Evolutionary conservation across 352 stramenopile genomes (phyloP), one percentile per base, ranked within the genome.

Genomic region (Phytophthora agathidicida): DNA sequence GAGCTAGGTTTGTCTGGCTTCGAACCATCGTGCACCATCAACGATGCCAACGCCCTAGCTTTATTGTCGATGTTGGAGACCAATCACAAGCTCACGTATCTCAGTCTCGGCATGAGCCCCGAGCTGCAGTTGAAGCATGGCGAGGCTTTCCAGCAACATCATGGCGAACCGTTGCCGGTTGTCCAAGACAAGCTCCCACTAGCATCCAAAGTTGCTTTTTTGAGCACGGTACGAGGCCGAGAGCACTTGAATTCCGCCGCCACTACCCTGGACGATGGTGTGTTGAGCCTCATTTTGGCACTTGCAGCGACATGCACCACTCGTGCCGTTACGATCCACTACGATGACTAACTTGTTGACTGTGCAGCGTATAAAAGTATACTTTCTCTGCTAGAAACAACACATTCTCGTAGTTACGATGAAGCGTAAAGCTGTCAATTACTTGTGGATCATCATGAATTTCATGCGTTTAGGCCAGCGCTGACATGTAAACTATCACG

Each of bases 321-420:
- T 1, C 53, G 66, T 7, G 50, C 61, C 3, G 60, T 75, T 2
- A 54, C 31, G 7, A 53, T 70, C 16, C 52, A 55, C 35, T 65
- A 47, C 41, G 65, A 71, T 13, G 53, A 67, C 35, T 73, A 72
- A 45, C 26, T n/a, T n/a, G n/a, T n/a, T n/a, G n/a, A n/a, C n/a
- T n/a, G n/a, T n/a, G n/a, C n/a, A n/a, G n/a, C n/a, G n/a, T n/a
- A n/a, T n/a, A n/a, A n/a, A n/a, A n/a, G n/a, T n/a, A n/a, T n/a
- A n/a, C n/a, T n/a, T n/a, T n/a, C n/a, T n/a, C n/a, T n/a, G n/a
- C n/a, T n/a, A n/a, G n/a, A n/a, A n/a, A n/a, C n/a, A n/a, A n/a
- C n/a, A n/a, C n/a, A n/a, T n/a, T n/a, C n/a, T n/a, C n/a, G n/a
- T n/a, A n/a, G n/a, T n/a, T n/a, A n/a, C n/a, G n/a, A n/a, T n/a